Evolutionary conservation across 1,284 basidiomycete species (phyloP).

Genomic region (Ceratobasidium sp.): DNA sequence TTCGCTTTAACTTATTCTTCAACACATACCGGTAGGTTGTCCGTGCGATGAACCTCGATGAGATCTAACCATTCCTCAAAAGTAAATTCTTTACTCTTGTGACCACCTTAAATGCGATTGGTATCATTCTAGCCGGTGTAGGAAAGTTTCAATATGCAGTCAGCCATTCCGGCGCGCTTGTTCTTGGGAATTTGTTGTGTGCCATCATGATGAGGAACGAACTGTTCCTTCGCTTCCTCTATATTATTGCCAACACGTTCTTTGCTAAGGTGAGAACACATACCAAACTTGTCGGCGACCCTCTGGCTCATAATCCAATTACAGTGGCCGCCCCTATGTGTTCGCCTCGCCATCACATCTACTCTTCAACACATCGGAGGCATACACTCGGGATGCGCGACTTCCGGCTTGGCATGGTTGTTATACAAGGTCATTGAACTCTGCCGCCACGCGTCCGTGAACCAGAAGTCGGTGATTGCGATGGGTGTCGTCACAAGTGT

Average conservation of each 20-base stretch:
- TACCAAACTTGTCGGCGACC: background rate
- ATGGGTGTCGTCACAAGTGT: constrained; percentile 66
- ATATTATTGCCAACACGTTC: constrained; percentile 62
- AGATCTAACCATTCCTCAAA: constrained; percentile 53
- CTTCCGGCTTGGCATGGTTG: constrained; percentile 68
- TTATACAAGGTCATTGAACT: constrained; percentile 63
- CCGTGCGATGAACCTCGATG: background rate
- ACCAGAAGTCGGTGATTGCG: constrained; percentile 62
- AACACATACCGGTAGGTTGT: constrained; percentile 57
- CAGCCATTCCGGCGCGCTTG: constrained; percentile 66
- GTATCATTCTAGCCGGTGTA: constrained; percentile 65
- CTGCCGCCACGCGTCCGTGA: constrained; percentile 61
- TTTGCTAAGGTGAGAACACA: constrained; percentile 65
- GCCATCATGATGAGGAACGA: constrained; percentile 66
- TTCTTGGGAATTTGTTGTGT: constrained; percentile 64
- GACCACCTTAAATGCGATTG: constrained; percentile 65
- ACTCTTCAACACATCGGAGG: constrained; percentile 73
- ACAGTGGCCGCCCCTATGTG: constrained; percentile 71
- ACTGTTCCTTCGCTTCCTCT: constrained; percentile 66
- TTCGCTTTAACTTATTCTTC: constrained; percentile 68
- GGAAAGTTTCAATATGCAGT: constrained; percentile 69
- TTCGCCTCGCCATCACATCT: constrained; percentile 67
- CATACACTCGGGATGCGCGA: constrained; percentile 74
- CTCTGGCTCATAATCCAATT: constrained; percentile 36
- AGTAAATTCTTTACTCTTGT: constrained; percentile 69